Base-by-base conservation (phyloP, 2,329 filamentous ascomycete species). In the Ophiostoma perfectum region DNA sequence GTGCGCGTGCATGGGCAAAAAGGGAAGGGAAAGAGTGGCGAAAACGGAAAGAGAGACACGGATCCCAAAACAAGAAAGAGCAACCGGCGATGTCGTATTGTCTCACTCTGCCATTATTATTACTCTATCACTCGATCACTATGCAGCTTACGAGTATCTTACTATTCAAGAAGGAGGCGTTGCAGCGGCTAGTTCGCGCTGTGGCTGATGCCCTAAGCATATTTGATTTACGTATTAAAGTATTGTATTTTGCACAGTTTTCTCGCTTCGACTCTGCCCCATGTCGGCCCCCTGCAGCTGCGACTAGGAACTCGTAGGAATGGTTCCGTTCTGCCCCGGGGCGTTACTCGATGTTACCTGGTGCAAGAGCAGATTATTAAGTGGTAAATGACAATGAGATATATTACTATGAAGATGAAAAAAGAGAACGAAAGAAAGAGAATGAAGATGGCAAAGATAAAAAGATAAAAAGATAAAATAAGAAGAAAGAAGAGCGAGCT, bases 261-360 rank as follows among this genome's bases (percentile, higher is more conserved):
- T 14, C n/a, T 18, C 6, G 1, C 6, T 52, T 18, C 6, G 12
- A 49, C 45, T 49, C 9, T 49, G 12, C 14, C 6, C 39, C 38
- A 41, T 63, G 16, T 16, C 58, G 7, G n/a, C 60, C 38, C 27
- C 58, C 38, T 62, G 58, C 58, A 39, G 12, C 58, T 62, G 58
- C 58, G 16, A 38, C 58, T 41, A 41, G 52, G 18, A 38, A 18
- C 60, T 60, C 55, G 11, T 60, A 60, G 39, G 39, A 42, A 63
- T n/a, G 39, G 39, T 63, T 63, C 60, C 60, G 60, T 63, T 63
- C 39, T 63, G 39, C 60, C 60, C 60, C 60, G 60, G 60, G 38
- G 38, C n/a, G 38, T 63, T 42, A 63, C 39, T n/a, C n/a, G 14
- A 62, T 62, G 58, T 62, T 14, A 62, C 58, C 58, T 41, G 14